A percentile compares a stretch with the other conserved stretches of the same genome.
Evolutionary conservation across 139 green algal species (phyloP).

Genomic region (Eudorina sp.): DNA sequence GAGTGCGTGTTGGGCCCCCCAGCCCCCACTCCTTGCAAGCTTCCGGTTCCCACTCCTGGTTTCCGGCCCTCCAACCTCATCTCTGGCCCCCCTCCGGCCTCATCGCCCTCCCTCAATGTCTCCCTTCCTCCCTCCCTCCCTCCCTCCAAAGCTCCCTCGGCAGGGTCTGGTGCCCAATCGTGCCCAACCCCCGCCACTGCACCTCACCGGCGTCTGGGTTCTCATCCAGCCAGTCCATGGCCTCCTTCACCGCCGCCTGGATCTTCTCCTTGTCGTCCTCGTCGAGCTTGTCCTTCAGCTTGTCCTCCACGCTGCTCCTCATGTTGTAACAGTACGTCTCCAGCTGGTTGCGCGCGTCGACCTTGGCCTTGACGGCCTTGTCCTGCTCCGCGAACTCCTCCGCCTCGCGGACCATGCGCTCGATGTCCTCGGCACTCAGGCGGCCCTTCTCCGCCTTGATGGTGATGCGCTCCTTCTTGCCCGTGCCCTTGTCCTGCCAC

Average conservation of each 20-base stretch:
- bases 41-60: too few relatives aligned
- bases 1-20: too few relatives aligned
- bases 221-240: slow-evolving; percentile 91
- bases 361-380: slow-evolving; percentile 63
- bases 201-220: slow-evolving; percentile 68
- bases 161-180: too few relatives aligned
- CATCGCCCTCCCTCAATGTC: too few relatives aligned
- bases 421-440: slow-evolving; percentile 85
- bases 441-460: slow-evolving; percentile 83
- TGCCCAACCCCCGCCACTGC: too few relatives aligned
- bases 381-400: slow-evolving; percentile 91
- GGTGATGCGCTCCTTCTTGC: slow-evolving; percentile 88
- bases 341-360: slow-evolving; percentile 71
- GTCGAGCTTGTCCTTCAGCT: slow-evolving; percentile 84
- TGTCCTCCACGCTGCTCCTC: slow-evolving; percentile 69
- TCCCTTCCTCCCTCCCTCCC: too few relatives aligned
- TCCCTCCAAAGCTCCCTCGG: too few relatives aligned
- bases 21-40: too few relatives aligned
- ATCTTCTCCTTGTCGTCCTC: slow-evolving; percentile 88
- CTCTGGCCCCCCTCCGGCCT: too few relatives aligned
- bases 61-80: too few relatives aligned
- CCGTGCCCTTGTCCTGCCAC: slow-evolving; percentile 86
- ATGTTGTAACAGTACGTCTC: slow-evolving; percentile 81
- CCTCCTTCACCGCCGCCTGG: slow-evolving; percentile 84
- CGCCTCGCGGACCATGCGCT: slow-evolving; percentile 95